These are phyloP conservation scores for Atkinsonella hypoxylon DNA, from an alignment of 2,329 filamentous ascomycete species.

Conservation along the genomic window DNA sequence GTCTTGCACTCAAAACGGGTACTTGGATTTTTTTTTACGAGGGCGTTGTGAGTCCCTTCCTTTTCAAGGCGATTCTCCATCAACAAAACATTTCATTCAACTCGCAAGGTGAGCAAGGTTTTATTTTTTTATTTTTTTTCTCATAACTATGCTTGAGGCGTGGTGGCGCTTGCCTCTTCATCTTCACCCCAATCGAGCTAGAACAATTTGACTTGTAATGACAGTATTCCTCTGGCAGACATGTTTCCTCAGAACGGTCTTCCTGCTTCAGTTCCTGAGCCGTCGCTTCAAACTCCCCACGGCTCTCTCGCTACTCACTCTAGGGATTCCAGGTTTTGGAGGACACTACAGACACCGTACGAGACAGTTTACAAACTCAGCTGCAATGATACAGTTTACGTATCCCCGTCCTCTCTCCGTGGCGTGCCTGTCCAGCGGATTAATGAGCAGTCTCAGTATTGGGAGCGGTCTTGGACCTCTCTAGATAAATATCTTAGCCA, in stretches of 20 bases:
- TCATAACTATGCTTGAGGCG: background rate
- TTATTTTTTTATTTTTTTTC: background rate
- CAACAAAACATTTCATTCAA: too few species aligned
- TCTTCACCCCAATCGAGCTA: background rate
- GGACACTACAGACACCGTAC: constrained; percentile 7
- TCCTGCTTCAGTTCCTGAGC: background rate
- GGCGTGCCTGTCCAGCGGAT: constrained; percentile 18
- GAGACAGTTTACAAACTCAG: constrained; percentile 12
- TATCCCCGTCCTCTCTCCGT: constrained; percentile 13
- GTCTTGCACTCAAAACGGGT: too few species aligned
- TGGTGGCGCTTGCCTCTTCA: background rate
- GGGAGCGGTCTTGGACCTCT: constrained; percentile 19
- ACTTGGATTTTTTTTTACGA: too few species aligned
- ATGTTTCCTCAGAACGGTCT: background rate
- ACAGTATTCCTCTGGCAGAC: background rate
- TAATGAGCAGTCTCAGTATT: constrained; percentile 18
- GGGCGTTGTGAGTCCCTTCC: too few species aligned
- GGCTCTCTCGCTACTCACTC: background rate
- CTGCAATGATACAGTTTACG: constrained; percentile 14
- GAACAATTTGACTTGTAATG: background rate
- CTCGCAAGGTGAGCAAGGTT: background rate
- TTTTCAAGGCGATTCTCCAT: too few species aligned
- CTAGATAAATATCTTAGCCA: constrained; percentile 17
- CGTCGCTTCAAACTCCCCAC: background rate
- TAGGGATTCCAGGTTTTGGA: constrained; percentile 8